Conservation (phyloP, 441 rosid genomes). For the Corymbia calophylla region DNA sequence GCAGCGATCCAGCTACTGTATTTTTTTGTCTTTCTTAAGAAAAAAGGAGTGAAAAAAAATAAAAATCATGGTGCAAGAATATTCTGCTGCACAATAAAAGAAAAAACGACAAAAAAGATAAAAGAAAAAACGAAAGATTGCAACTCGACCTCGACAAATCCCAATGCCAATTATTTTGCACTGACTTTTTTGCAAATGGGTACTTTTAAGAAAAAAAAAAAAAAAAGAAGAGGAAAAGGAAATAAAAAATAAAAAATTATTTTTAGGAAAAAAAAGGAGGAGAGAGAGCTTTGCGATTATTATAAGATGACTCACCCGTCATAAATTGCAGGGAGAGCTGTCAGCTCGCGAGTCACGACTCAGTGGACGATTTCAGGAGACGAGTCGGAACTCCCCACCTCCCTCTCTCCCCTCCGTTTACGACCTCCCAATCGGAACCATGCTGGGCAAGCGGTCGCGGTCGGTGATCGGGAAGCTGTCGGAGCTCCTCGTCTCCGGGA, state of each 20-base stretch:
- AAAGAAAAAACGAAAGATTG: neutral
- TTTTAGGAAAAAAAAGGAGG: neutral
- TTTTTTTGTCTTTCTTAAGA: no score
- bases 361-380: neutral
- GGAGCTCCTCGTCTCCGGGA: constrained; percentile 31
- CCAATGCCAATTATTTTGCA: neutral
- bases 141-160: neutral
- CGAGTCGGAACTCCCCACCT: neutral
- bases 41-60: no score
- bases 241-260: no score
- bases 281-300: neutral
- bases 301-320: neutral
- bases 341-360: neutral
- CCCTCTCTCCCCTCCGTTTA: neutral
- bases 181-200: neutral
- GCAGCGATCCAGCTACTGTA: no score
- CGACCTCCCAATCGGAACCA: neutral
- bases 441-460: constrained; percentile 29
- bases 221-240: no score
- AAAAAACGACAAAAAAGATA: no score
- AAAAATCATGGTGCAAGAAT: neutral
- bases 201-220: neutral
- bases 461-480: constrained; percentile 32
- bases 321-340: neutral
- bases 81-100: neutral